Conservation (phyloP, 768 basidiomycete genomes). For the Termitomyces sp. region DNA sequence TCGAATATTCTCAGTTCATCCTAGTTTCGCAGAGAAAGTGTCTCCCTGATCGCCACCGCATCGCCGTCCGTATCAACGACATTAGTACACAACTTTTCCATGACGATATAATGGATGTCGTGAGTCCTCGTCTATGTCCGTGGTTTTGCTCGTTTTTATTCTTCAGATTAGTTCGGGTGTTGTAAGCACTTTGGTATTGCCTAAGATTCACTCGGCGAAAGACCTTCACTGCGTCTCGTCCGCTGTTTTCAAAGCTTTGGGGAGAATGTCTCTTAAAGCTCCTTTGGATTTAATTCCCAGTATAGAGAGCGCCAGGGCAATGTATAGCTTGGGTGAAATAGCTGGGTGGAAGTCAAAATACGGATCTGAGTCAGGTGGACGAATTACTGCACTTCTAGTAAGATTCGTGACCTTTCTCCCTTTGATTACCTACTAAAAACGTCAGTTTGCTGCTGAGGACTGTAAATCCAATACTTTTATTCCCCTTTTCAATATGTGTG, state of each 20-base stretch:
- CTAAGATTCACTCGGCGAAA: constrained; percentile 70
- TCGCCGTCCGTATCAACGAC: constrained; percentile 71
- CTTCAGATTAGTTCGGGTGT: constrained; percentile 26
- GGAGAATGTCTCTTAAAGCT: constrained; percentile 18
- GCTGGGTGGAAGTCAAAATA: constrained; percentile 59
- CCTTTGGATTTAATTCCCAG: constrained; percentile 67
- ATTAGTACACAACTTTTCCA: constrained; percentile 60
- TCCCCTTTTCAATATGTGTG: background rate
- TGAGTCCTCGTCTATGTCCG: constrained; percentile 21
- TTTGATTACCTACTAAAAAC: background rate
- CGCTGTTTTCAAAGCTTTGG: constrained; percentile 31
- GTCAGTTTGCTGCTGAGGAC: constrained; percentile 91
- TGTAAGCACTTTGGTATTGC: constrained; percentile 71
- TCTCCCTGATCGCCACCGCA: constrained; percentile 40
- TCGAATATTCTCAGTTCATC: background rate
- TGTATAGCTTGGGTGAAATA: constrained; percentile 66
- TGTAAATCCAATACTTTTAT: constrained; percentile 43
- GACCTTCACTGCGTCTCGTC: constrained; percentile 63
- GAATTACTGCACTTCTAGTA: constrained; percentile 63
- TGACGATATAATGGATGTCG: constrained; percentile 59
- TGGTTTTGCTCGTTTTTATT: background rate
- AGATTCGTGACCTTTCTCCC: constrained; percentile 18
- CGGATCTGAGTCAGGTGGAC: constrained; percentile 44
- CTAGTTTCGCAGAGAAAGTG: constrained; percentile 18
- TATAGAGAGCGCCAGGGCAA: constrained; percentile 76